Evolutionary conservation across 768 basidiomycete genomes (phyloP).

Genomic region (Mycena belliarum): DNA sequence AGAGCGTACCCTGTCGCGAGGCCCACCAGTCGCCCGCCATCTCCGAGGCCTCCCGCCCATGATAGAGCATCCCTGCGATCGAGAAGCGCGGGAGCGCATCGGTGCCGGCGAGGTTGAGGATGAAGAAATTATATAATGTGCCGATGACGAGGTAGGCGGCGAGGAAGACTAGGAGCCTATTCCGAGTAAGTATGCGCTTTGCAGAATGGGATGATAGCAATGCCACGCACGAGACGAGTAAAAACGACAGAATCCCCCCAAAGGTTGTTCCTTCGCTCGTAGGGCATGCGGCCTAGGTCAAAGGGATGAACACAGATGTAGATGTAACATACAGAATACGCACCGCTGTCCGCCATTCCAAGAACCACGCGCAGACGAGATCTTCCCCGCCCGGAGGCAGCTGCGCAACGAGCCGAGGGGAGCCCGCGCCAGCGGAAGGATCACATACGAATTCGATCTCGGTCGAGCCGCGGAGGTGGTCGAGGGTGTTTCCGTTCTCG

Average conservation of each 20-base stretch:
- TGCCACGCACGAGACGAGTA: constrained; percentile 60
- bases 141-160: constrained; percentile 68
- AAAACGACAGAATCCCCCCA: constrained; percentile 54
- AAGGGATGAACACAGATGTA: constrained; percentile 26
- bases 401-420: constrained; percentile 59
- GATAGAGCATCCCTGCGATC: constrained; percentile 51
- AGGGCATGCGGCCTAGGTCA: constrained; percentile 5
- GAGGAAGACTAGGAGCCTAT: constrained; percentile 46
- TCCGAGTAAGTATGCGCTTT: too few species aligned
- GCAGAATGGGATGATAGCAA: neutral
- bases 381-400: constrained; percentile 48
- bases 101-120: constrained; percentile 68
- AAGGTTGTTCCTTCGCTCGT: constrained; percentile 48
- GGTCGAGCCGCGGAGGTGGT: constrained; percentile 53
- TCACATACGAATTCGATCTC: constrained; percentile 81
- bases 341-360: constrained; percentile 87
- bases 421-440: constrained; percentile 54
- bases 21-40: constrained; percentile 12
- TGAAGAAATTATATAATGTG: constrained; percentile 76
- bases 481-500: constrained; percentile 30
- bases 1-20: neutral
- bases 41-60: constrained; percentile 42
- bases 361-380: constrained; percentile 63
- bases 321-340: constrained; percentile 33
- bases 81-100: constrained; percentile 74